A percentile compares a stretch with the other conserved stretches of the same genome.
Conservation (phyloP, 345 rosid genomes). For the Hypericum perforatum region DNA sequence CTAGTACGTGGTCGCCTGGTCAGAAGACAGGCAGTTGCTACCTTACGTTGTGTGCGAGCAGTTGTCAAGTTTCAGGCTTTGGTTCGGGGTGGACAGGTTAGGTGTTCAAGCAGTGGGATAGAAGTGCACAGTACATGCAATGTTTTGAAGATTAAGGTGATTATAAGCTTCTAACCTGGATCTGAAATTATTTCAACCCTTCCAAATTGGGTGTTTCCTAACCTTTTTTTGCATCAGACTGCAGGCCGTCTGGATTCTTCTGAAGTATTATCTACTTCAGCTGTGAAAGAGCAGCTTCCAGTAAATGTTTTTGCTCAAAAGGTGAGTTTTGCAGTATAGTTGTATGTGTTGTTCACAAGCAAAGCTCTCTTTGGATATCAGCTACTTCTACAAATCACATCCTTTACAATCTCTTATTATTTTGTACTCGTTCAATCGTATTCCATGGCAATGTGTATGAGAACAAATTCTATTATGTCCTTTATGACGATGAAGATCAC, state of each 20-base stretch:
- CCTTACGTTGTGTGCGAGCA: slow-evolving; percentile 46
- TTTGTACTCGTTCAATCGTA: background rate
- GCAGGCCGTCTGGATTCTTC: slow-evolving; percentile 19
- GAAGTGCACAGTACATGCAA: slow-evolving; percentile 28
- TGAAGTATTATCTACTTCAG: slow-evolving; percentile 17
- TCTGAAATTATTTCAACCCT: background rate
- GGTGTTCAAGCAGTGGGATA: slow-evolving; percentile 26
- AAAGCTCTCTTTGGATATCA: too few relatives aligned
- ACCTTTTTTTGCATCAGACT: slow-evolving; percentile 26
- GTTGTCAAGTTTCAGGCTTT: slow-evolving; percentile 62
- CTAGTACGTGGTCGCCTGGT: slow-evolving; percentile 70
- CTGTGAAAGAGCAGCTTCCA: slow-evolving; percentile 28
- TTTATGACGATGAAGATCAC: background rate
- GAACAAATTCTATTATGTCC: background rate
- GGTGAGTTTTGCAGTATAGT: slow-evolving; percentile 27
- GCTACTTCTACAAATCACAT: too few relatives aligned
- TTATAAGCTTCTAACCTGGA: slow-evolving; percentile 3
- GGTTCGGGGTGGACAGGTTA: slow-evolving; percentile 44
- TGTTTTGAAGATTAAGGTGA: slow-evolving; percentile 25
- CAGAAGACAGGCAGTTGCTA: slow-evolving; percentile 80
- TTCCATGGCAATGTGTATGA: background rate
- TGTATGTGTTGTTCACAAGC: too few relatives aligned
- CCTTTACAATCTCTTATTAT: background rate
- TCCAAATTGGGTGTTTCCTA: background rate
- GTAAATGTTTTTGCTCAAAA: slow-evolving; percentile 41